A percentile compares a stretch with the other conserved stretches of the same genome.
Conservation (phyloP, 2,329 filamentous ascomycete species). For the Monosporascus sp. region DNA sequence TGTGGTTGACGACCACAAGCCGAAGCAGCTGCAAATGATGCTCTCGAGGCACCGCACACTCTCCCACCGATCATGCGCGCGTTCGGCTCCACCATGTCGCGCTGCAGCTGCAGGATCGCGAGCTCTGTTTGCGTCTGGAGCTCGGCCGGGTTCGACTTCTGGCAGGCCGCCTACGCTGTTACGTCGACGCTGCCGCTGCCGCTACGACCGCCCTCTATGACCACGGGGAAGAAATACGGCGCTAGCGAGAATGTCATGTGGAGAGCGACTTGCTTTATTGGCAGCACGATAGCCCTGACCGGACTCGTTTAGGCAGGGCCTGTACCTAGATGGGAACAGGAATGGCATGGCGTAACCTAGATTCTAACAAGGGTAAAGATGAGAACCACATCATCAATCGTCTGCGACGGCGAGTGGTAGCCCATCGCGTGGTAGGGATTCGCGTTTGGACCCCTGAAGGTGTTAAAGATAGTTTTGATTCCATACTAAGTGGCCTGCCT, state of each 20-base stretch:
- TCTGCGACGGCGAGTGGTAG: too few species aligned
- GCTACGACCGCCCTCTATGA: constrained; percentile 29
- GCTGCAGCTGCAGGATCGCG: constrained; percentile 37
- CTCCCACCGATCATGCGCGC: constrained; percentile 23
- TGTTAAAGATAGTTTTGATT: too few species aligned
- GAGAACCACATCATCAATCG: constrained; percentile 40
- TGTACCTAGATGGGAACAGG: constrained; percentile 55
- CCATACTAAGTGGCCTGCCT: too few species aligned
- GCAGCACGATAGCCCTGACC: constrained; percentile 54
- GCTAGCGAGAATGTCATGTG: constrained; percentile 52
- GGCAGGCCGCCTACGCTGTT: constrained; percentile 28
- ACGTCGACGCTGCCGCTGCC: constrained; percentile 6
- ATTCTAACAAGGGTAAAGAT: constrained; percentile 18
- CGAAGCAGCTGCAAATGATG: constrained; percentile 46
- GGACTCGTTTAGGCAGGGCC: constrained; percentile 48
- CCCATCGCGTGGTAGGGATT: too few species aligned
- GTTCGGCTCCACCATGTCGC: constrained; percentile 32
- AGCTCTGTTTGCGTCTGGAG: constrained; percentile 39
- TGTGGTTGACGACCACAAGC: constrained; percentile 39
- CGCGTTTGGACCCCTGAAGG: too few species aligned
- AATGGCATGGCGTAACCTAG: constrained; percentile 58
- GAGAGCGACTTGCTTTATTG: constrained; percentile 49
- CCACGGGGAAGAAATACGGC: constrained; percentile 50
- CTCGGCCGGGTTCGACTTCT: constrained; percentile 29
- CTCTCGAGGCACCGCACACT: constrained; percentile 40